Conservation (phyloP, 1,284 basidiomycete genomes). For the Somion occarium region DNA sequence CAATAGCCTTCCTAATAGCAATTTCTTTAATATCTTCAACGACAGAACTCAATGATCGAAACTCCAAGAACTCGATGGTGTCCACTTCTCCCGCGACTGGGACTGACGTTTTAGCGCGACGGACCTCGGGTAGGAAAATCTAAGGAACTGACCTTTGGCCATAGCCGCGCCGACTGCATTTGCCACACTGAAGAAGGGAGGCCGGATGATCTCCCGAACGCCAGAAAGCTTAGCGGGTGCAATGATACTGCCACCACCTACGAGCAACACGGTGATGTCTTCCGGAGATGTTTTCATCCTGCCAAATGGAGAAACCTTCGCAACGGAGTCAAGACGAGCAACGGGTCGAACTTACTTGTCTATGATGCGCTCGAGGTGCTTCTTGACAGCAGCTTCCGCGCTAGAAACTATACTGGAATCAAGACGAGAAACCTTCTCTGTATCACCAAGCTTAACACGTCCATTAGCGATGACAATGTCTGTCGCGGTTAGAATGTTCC, state of each 20-base stretch:
- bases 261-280: slow-evolving; percentile 42
- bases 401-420: slow-evolving; percentile 24
- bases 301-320: not conserved
- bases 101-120: no score
- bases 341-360: slow-evolving; percentile 19
- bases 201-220: slow-evolving; percentile 42
- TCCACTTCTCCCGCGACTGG: slow-evolving; percentile 31
- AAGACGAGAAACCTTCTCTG: slow-evolving; percentile 26
- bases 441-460: slow-evolving; percentile 33
- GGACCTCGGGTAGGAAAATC: no score
- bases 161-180: slow-evolving; percentile 55
- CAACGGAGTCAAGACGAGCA: not conserved
- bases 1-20: slow-evolving; percentile 41
- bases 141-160: slow-evolving; percentile 30
- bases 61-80: slow-evolving; percentile 38
- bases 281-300: slow-evolving; percentile 56
- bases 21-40: slow-evolving; percentile 36
- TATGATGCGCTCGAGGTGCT: slow-evolving; percentile 42
- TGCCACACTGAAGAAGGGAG: slow-evolving; percentile 45
- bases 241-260: slow-evolving; percentile 49
- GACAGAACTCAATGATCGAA: slow-evolving; percentile 35
- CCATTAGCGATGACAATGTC: slow-evolving; percentile 43
- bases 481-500: slow-evolving; percentile 46
- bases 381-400: slow-evolving; percentile 39
- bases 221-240: slow-evolving; percentile 39